A percentile compares a stretch with the other conserved stretches of the same genome.
These are phyloP conservation scores for Bisporella sp. DNA, from an alignment of 2,329 filamentous ascomycete genomes.

Conservation along the genomic window DNA sequence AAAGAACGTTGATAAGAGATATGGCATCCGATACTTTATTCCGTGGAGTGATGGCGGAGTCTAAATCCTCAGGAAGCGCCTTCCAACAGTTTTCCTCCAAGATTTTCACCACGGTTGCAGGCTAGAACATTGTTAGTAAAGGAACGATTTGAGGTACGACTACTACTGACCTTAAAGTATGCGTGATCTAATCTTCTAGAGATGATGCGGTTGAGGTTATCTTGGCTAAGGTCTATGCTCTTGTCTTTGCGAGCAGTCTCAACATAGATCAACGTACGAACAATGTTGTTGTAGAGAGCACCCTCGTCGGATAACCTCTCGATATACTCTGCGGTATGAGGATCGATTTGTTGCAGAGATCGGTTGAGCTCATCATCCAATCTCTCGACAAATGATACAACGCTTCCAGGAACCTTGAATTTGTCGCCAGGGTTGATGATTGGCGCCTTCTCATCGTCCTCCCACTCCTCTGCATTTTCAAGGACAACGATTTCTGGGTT, in stretches of 20 bases:
- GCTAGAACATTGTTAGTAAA: constrained; percentile 40
- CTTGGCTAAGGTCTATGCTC: constrained; percentile 69
- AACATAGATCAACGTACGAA: constrained; percentile 82
- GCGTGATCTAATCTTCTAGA: constrained; percentile 94
- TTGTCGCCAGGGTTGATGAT: constrained; percentile 64
- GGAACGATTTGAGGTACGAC: not conserved
- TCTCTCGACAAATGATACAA: constrained; percentile 90
- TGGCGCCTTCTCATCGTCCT: constrained; percentile 94
- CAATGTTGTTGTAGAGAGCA: constrained; percentile 83
- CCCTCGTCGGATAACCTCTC: constrained; percentile 90
- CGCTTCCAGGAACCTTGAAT: constrained; percentile 87
- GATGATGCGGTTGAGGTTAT: constrained; percentile 84
- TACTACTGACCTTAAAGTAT: constrained; percentile 78
- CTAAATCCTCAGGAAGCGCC: constrained; percentile 57
- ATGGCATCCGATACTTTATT: constrained; percentile 59
- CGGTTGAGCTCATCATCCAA: constrained; percentile 95
- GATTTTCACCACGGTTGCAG: constrained; percentile 84
- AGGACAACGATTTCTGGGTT: constrained; percentile 79
- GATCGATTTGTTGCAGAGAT: constrained; percentile 95
- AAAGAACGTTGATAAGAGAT: constrained; percentile 76
- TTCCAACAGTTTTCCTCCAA: constrained; percentile 95
- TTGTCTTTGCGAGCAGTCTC: constrained; percentile 69
- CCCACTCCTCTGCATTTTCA: constrained; percentile 95
- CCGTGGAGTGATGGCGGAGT: constrained; percentile 78
- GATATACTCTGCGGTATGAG: constrained; percentile 97